A percentile compares a stretch with the other conserved stretches of the same genome.
Conservation (phyloP, 2,329 filamentous ascomycete genomes). For the Diaporthe velutina region DNA sequence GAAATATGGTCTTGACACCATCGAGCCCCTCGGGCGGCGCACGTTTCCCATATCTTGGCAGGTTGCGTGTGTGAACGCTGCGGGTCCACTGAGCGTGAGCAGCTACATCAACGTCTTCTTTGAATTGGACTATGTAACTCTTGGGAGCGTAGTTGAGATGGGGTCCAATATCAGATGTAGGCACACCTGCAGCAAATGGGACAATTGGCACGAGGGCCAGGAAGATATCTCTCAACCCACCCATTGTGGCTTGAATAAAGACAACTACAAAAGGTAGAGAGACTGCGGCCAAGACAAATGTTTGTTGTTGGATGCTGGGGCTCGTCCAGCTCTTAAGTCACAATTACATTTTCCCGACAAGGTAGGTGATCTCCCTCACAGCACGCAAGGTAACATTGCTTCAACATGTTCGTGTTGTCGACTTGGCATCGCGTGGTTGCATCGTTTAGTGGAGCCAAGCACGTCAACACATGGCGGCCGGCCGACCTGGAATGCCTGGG, state of each 20-base stretch:
- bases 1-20: not conserved
- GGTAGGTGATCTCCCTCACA: not conserved
- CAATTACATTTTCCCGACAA: not conserved
- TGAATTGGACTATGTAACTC: conserved; percentile 6
- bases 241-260: not conserved
- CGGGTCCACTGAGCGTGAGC: not conserved
- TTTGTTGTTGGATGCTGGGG: not conserved
- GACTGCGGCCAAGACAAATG: not conserved
- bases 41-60: not conserved
- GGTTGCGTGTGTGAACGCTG: not conserved
- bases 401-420: conserved; percentile 14
- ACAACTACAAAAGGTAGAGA: not conserved
- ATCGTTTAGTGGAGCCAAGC: conserved; percentile 2
- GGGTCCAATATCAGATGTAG: not conserved
- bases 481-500: not conserved
- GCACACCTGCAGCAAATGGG: not conserved
- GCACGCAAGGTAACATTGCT: not conserved
- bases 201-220: not conserved
- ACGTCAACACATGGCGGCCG: not conserved
- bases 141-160: not conserved
- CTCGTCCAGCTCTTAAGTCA: not conserved
- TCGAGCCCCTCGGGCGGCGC: not conserved
- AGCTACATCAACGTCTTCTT: conserved; percentile 5
- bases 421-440: conserved; percentile 17
- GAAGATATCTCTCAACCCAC: not conserved